These are phyloP conservation scores for Pterocarpus macrocarpus DNA, from an alignment of 306 rosid species.

Conservation along the genomic window DNA sequence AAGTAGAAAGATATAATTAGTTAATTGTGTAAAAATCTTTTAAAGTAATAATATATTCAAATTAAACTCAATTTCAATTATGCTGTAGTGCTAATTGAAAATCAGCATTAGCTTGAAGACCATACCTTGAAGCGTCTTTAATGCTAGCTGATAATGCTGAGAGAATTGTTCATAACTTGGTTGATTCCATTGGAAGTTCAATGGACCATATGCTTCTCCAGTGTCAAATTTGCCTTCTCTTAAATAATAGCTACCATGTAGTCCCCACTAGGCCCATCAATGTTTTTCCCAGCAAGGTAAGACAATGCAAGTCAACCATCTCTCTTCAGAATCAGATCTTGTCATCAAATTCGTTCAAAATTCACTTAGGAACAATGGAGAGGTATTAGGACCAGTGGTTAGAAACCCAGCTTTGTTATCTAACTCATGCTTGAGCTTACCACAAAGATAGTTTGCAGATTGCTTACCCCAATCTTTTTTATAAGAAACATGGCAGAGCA, in stretches of 20 bases:
- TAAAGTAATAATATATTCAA: too few relatives aligned
- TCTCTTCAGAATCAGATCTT: not conserved
- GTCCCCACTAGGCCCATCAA: not conserved
- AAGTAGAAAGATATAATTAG: too few relatives aligned
- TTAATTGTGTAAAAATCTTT: too few relatives aligned
- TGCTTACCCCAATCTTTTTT: not conserved
- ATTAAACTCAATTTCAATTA: too few relatives aligned
- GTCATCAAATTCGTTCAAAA: not conserved
- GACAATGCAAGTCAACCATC: constrained; percentile 1
- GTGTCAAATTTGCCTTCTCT: not conserved
- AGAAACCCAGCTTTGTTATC: not conserved
- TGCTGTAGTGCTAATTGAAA: too few relatives aligned
- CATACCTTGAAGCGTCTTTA: not conserved
- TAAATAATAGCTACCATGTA: not conserved
- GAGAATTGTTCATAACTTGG: not conserved
- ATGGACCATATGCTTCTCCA: not conserved
- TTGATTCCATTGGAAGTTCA: not conserved
- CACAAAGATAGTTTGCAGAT: not conserved
- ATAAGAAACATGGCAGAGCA: too few relatives aligned
- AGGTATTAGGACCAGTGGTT: not conserved
- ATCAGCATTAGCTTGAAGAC: not conserved
- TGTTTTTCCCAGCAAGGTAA: not conserved
- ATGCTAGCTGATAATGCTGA: not conserved
- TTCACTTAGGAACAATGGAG: not conserved
- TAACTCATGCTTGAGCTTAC: not conserved